Evolutionary conservation across 2,329 filamentous ascomycete genomes (phyloP).

Genomic region (Ophiostoma montium): DNA sequence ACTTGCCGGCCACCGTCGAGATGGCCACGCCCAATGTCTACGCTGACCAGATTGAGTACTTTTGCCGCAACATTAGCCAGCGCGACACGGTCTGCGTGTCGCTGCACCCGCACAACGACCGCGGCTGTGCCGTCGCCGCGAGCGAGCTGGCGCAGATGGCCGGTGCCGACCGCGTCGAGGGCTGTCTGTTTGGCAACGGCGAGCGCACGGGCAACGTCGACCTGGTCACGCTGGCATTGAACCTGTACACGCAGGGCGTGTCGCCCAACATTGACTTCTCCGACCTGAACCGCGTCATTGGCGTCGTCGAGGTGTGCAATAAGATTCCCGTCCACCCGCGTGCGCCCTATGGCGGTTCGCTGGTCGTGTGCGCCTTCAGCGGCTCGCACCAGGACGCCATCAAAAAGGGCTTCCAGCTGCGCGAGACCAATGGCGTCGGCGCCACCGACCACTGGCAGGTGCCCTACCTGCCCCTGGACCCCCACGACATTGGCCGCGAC

Average conservation of each 20-base stretch:
- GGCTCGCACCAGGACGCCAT: conserved; percentile 93
- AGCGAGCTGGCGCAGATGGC: conserved; percentile 94
- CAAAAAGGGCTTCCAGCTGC: conserved; percentile 73
- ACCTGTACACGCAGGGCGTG: conserved; percentile 89
- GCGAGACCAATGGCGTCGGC: conserved; percentile 44
- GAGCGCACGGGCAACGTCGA: conserved; percentile 95
- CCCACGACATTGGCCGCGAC: conserved; percentile 84
- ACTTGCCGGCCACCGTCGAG: conserved; percentile 91
- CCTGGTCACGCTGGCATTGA: conserved; percentile 79
- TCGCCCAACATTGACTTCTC: conserved; percentile 81
- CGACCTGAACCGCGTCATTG: conserved; percentile 72
- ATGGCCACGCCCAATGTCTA: conserved; percentile 91
- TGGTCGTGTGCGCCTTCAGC: conserved; percentile 86
- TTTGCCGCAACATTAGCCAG: conserved; percentile 73
- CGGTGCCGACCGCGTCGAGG: conserved; percentile 85
- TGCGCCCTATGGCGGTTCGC: conserved; percentile 77
- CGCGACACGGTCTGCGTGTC: conserved; percentile 79
- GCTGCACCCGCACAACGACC: conserved; percentile 88
- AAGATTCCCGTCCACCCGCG: conserved; percentile 89
- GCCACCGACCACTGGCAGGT: conserved; percentile 65
- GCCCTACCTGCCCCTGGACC: conserved; percentile 86
- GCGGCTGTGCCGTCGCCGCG: conserved; percentile 78
- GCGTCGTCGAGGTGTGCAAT: conserved; percentile 80
- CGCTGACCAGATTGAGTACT: conserved; percentile 93
- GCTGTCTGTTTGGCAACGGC: conserved; percentile 86